Conservation (phyloP, 345 rosid genomes). For the Alliaria petiolata region DNA sequence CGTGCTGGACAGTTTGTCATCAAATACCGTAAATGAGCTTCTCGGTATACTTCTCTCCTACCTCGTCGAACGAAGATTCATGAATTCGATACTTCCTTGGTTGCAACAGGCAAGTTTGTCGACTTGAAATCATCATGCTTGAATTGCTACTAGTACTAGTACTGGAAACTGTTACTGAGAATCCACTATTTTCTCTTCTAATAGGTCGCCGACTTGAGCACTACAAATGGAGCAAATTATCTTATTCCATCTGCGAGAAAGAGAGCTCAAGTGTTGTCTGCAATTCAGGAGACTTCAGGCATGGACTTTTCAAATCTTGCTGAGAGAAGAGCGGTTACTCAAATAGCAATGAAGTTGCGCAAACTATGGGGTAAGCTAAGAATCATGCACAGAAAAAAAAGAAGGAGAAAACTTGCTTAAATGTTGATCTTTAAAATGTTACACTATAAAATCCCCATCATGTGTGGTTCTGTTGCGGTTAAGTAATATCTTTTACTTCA, state of each 20-base stretch:
- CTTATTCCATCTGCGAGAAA: conserved; percentile 54
- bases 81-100: conserved; percentile 74
- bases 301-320: conserved; percentile 60
- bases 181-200: background rate
- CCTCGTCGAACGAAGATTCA: conserved; percentile 65
- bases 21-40: conserved; percentile 57
- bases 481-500: background rate
- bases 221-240: conserved; percentile 64
- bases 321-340: conserved; percentile 63
- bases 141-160: background rate
- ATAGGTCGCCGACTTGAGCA: conserved; percentile 73
- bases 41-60: conserved; percentile 57
- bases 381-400: background rate
- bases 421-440: too few relatives aligned
- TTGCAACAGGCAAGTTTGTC: conserved; percentile 71
- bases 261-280: conserved; percentile 61
- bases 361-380: conserved; percentile 71
- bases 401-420: too few relatives aligned
- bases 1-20: conserved; percentile 63
- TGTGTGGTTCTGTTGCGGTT: background rate
- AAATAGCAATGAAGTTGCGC: conserved; percentile 62
- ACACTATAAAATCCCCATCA: too few relatives aligned
- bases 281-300: conserved; percentile 67
- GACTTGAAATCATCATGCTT: background rate
- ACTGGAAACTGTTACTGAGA: background rate